Percentiles rank a stretch among this genome's conserved stretches.
These are phyloP conservation scores for Cladosporium sp. DNA, from an alignment of 2,329 filamentous ascomycete genomes.

Conservation along the genomic window DNA sequence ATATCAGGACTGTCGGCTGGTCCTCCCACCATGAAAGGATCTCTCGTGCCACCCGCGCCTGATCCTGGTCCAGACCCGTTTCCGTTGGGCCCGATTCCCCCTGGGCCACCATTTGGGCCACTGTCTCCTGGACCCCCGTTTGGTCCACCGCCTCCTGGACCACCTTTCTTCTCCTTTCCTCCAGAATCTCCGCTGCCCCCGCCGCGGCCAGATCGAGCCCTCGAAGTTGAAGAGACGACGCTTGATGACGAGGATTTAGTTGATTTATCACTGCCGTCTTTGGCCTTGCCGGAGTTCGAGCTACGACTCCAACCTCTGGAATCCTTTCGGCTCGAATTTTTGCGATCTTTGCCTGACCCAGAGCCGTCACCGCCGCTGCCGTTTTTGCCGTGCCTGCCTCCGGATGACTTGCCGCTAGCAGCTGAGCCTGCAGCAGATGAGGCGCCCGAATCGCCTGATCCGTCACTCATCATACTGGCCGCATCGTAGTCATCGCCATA, in stretches of 20 bases:
- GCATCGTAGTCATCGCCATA: neutral
- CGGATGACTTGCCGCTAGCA: neutral
- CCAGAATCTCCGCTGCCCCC: neutral
- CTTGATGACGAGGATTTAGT: neutral
- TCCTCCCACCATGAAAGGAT: neutral
- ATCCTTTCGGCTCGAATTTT: neutral
- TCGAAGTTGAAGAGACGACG: neutral
- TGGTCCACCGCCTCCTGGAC: neutral
- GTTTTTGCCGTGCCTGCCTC: neutral
- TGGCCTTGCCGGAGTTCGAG: neutral
- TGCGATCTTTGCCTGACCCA: neutral
- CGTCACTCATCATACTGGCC: neutral
- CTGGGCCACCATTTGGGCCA: neutral
- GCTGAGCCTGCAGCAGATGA: neutral
- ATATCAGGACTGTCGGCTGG: neutral
- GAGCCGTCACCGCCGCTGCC: neutral
- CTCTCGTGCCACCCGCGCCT: neutral
- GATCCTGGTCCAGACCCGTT: neutral
- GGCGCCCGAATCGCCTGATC: neutral
- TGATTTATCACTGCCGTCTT: neutral
- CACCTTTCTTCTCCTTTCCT: neutral
- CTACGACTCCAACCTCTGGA: constrained; percentile 1
- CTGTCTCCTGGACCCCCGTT: neutral
- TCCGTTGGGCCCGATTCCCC: neutral
- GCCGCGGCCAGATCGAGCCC: neutral